Evolutionary conservation across 169 alveolate species (phyloP).

Genomic region (Eimeria maxima): DNA sequence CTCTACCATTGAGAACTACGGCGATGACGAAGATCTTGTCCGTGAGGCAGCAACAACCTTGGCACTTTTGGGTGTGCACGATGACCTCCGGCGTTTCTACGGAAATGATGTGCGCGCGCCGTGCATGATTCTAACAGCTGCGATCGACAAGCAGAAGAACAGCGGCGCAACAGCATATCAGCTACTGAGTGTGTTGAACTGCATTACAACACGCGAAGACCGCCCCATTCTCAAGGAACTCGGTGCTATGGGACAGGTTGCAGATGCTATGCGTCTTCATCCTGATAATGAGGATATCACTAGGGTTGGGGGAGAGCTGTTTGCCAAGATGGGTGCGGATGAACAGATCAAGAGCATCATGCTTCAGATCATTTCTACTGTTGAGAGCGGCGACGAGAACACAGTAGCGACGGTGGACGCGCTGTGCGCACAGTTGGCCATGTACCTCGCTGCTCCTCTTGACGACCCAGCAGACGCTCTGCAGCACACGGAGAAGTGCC

Average conservation of each 20-base stretch:
- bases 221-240: conserved; percentile 80
- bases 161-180: conserved; percentile 74
- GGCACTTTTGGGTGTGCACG: conserved; percentile 80
- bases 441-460: conserved; percentile 93
- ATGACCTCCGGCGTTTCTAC: conserved; percentile 81
- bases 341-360: conserved; percentile 93
- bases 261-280: conserved; percentile 93
- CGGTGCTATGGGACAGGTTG: conserved; percentile 93
- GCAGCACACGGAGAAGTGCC: conserved; percentile 93
- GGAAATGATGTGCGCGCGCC: conserved; percentile 82
- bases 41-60: conserved; percentile 77
- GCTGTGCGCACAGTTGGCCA: conserved; percentile 91
- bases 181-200: conserved; percentile 67
- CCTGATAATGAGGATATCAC: conserved; percentile 90
- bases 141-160: conserved; percentile 81
- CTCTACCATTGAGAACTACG: conserved; percentile 76
- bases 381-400: conserved; percentile 89
- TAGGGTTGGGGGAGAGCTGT: conserved; percentile 92
- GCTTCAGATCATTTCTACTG: conserved; percentile 91
- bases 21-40: conserved; percentile 78
- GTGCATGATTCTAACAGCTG: conserved; percentile 75
- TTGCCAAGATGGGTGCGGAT: conserved; percentile 95
- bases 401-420: conserved; percentile 92
- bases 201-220: conserved; percentile 72
- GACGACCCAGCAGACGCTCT: conserved; percentile 94